Conservation (phyloP, 1,139 yeast species). For the Pichia sp. region DNA sequence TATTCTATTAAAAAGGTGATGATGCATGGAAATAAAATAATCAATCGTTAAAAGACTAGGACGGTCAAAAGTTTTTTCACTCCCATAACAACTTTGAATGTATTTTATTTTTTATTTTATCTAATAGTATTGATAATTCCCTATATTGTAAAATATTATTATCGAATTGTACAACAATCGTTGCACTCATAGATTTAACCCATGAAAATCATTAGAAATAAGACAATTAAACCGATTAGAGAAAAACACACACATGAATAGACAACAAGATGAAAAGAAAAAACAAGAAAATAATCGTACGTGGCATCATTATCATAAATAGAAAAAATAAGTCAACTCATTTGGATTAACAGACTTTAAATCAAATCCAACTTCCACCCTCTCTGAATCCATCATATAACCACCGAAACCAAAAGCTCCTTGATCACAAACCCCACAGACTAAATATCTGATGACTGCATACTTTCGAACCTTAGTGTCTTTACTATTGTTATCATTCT, state of each 20-base stretch:
- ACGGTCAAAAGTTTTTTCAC: too few relatives aligned
- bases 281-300: neutral
- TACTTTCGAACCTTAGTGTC: slow-evolving; percentile 20
- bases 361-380: slow-evolving; percentile 15
- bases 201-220: too few relatives aligned
- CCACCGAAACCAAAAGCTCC: slow-evolving; percentile 73
- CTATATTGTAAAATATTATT: too few relatives aligned
- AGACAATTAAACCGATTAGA: too few relatives aligned
- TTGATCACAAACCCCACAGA: slow-evolving; percentile 68
- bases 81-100: too few relatives aligned
- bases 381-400: slow-evolving; percentile 27
- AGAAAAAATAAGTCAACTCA: slow-evolving; percentile 19
- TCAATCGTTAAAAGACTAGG: neutral
- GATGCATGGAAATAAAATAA: neutral
- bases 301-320: neutral
- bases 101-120: too few relatives aligned
- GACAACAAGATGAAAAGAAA: neutral
- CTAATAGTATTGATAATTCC: too few relatives aligned
- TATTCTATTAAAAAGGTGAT: neutral
- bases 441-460: slow-evolving; percentile 44
- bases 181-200: too few relatives aligned
- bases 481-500: too few relatives aligned
- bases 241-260: too few relatives aligned
- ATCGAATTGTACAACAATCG: too few relatives aligned
- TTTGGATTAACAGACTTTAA: slow-evolving; percentile 11